A percentile compares a stretch with the other conserved stretches of the same genome.
These are phyloP conservation scores for Mycena pura DNA, from an alignment of 768 basidiomycete species.

Conservation along the genomic window DNA sequence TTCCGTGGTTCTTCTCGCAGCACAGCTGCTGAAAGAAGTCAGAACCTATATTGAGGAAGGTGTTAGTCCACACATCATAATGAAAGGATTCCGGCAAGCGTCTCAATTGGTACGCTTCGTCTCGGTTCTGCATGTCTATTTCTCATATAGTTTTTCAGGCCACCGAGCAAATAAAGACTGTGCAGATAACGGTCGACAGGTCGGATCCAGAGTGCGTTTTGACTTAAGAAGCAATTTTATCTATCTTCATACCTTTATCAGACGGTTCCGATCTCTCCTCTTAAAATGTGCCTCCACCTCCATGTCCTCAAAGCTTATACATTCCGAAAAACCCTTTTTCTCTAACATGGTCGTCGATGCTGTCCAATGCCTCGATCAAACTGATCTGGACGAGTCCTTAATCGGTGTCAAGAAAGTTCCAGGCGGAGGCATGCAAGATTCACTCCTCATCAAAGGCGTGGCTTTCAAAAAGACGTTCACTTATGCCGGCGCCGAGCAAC, in stretches of 20 bases:
- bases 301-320: slow-evolving; percentile 99
- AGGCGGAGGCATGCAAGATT: slow-evolving; percentile 98
- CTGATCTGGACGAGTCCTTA: slow-evolving; percentile 92
- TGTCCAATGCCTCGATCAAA: slow-evolving; percentile 89
- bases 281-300: slow-evolving; percentile 98
- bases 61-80: slow-evolving; percentile 96
- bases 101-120: slow-evolving; percentile 73
- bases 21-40: slow-evolving; percentile 93
- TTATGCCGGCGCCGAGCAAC: slow-evolving; percentile 98
- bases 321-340: slow-evolving; percentile 99
- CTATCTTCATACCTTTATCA: slow-evolving; percentile 40
- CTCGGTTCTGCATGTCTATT: slow-evolving; percentile 5
- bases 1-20: slow-evolving; percentile 92
- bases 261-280: slow-evolving; percentile 91
- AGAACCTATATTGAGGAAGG: slow-evolving; percentile 94
- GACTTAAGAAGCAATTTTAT: background rate
- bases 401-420: slow-evolving; percentile 98
- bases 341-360: slow-evolving; percentile 99
- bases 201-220: slow-evolving; percentile 82
- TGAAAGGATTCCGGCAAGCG: slow-evolving; percentile 93
- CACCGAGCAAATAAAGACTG: slow-evolving; percentile 82
- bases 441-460: slow-evolving; percentile 86
- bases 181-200: slow-evolving; percentile 91
- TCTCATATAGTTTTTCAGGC: slow-evolving; percentile 57
- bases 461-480: slow-evolving; percentile 99